These are phyloP conservation scores for Cyberlindnera mississippiensis DNA, from an alignment of 805 yeast species.

Conservation along the genomic window DNA sequence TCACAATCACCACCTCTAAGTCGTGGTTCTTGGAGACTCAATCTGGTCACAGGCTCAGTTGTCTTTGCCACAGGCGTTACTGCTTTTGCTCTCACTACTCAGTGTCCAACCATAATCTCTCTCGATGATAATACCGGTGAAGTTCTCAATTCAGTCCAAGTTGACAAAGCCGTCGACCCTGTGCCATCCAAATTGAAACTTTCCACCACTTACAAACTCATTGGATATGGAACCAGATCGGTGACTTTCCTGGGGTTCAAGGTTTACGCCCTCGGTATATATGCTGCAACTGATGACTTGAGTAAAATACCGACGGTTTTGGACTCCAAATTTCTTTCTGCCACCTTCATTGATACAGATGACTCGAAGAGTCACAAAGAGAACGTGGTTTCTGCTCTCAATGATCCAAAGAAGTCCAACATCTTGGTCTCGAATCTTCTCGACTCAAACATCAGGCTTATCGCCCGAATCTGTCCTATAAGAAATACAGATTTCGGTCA, in stretches of 20 bases:
- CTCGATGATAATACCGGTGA: slow-evolving; percentile 15
- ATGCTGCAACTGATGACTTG: slow-evolving; percentile 61
- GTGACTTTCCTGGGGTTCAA: slow-evolving; percentile 81
- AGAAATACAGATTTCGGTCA: slow-evolving; percentile 91
- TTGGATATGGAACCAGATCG: slow-evolving; percentile 79
- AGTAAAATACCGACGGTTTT: slow-evolving; percentile 37
- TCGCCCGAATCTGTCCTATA: slow-evolving; percentile 77
- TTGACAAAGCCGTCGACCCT: slow-evolving; percentile 49
- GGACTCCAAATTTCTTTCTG: slow-evolving; percentile 39
- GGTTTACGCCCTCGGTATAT: slow-evolving; percentile 85
- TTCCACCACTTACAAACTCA: slow-evolving; percentile 42
- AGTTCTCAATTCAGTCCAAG: slow-evolving; percentile 32
- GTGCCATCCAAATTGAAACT: slow-evolving; percentile 28
- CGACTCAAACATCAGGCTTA: slow-evolving; percentile 54
- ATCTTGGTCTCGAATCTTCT: slow-evolving; percentile 54
- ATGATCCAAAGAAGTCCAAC: slow-evolving; percentile 49
- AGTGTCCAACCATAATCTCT: slow-evolving; percentile 2
- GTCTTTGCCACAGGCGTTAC: neutral
- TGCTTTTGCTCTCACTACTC: neutral
- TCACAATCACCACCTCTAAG: no score
- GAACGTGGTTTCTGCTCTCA: slow-evolving; percentile 40
- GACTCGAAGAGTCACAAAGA: slow-evolving; percentile 33
- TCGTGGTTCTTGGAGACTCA: no score
- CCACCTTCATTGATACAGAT: slow-evolving; percentile 33
- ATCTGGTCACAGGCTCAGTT: neutral